phyloP scores from a whole-genome alignment of 2,329 filamentous ascomycete genomes.

The Didymella segeticola region DNA sequence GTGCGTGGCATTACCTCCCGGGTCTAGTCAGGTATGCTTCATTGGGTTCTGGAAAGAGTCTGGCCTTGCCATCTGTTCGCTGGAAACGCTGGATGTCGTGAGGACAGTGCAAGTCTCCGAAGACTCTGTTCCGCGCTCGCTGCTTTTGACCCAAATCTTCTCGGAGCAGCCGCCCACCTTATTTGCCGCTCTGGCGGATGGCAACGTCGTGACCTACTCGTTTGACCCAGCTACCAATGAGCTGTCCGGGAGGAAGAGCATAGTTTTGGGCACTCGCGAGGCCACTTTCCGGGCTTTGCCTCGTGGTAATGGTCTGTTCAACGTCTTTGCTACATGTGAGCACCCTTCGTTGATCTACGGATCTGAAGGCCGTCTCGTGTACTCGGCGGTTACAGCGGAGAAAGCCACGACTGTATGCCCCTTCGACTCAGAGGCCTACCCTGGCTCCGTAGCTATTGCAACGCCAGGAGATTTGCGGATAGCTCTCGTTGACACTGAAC shows the following conservation, averaged over 20 bases:
- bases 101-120: conserved; percentile 64
- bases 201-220: conserved; percentile 84
- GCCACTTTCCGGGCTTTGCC: conserved; percentile 82
- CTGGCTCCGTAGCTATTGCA: conserved; percentile 80
- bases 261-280: conserved; percentile 84
- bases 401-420: conserved; percentile 81
- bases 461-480: conserved; percentile 79
- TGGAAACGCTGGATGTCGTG: conserved; percentile 70
- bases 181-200: conserved; percentile 90
- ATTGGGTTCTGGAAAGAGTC: conserved; percentile 90
- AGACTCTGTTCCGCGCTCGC: conserved; percentile 80
- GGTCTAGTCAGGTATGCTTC: conserved; percentile 71
- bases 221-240: conserved; percentile 67
- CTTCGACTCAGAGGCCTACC: conserved; percentile 83
- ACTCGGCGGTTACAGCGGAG: conserved; percentile 91
- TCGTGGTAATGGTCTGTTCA: conserved; percentile 68
- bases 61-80: conserved; percentile 74
- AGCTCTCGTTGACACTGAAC: conserved; percentile 79
- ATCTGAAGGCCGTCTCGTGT: conserved; percentile 84
- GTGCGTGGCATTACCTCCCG: conserved; percentile 76
- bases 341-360: conserved; percentile 94
- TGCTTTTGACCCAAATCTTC: conserved; percentile 80
- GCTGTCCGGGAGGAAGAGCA: conserved; percentile 77
- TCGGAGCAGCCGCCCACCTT: conserved; percentile 72
- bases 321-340: conserved; percentile 92